Base-by-base conservation (phyloP, 495 filamentous ascomycete genomes). In the Podospora fimiseda region DNA sequence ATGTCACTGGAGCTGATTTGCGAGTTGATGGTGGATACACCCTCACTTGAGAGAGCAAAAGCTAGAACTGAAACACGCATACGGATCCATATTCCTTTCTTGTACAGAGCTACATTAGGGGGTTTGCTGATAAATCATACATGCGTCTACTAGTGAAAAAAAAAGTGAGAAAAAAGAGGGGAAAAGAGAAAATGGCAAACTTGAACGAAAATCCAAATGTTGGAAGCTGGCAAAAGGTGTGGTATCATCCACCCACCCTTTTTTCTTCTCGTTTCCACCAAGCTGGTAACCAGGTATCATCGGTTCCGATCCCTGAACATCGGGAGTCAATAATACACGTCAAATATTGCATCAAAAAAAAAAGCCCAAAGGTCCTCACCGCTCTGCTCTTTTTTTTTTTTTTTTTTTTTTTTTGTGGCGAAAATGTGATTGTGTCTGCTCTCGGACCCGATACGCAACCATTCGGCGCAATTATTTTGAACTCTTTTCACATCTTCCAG, bases 21-120 rank as follows among this genome's bases (percentile, higher is more conserved):
- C 78, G 90, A 14, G 89, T 96, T 18, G 91, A 96, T 64, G 92
- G 92, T 40, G 90, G 90, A 11, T 96, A 95, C 67, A 95, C 90
- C 19, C 68, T 89, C 48, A 94, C 86, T 23, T 68, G 22, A 19
- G 15, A 24, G 23, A 27, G 42, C 7, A n/a, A 41, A n/a, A 14
- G 39, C 8, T 9, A 41, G 9, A 22, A 6, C 13, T 14, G 22
- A 44, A 44, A 20, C 7, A 44, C 8, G 42, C 39, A 41, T 6
- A 41, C 8, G 33, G 33, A 37, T n/a, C n/a, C n/a, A n/a, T n/a
- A n/a, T n/a, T n/a, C n/a, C n/a, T n/a, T n/a, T n/a, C 39, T 42
- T 42, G 3, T 7, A 15, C 2, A 18, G 16, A 8, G 15, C 39
- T 16, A 16, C 39, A 42, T 18, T 42, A 19, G 39, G 20, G 39